These are phyloP conservation scores for Fusarium pseudograminearum DNA, from an alignment of 2,329 filamentous ascomycete species.

Conservation along the genomic window DNA sequence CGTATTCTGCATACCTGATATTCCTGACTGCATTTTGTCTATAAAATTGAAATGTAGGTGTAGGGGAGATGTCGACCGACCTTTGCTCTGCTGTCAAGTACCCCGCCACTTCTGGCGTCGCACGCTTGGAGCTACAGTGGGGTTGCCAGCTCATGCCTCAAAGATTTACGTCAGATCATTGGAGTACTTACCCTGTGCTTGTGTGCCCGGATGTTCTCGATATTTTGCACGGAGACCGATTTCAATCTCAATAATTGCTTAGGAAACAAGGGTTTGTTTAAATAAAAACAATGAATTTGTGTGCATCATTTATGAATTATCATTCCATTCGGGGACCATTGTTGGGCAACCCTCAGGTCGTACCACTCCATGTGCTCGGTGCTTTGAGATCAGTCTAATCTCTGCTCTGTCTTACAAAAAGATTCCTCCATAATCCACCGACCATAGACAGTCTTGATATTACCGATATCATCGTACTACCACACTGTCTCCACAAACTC, in stretches of 20 bases:
- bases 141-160: slow-evolving; percentile 30
- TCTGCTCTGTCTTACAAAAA: neutral
- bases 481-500: neutral
- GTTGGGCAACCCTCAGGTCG: neutral
- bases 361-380: neutral
- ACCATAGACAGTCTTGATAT: neutral
- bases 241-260: neutral
- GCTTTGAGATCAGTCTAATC: neutral
- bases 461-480: neutral
- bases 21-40: slow-evolving; percentile 78
- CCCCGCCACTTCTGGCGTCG: slow-evolving; percentile 44
- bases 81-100: slow-evolving; percentile 42
- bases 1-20: slow-evolving; percentile 69
- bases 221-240: neutral
- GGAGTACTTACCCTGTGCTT: slow-evolving; percentile 37
- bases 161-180: slow-evolving; percentile 13
- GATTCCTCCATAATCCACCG: neutral
- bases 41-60: slow-evolving; percentile 18
- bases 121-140: slow-evolving; percentile 38
- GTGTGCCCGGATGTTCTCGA: neutral
- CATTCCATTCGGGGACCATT: neutral
- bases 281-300: neutral
- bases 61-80: slow-evolving; percentile 28
- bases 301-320: neutral
- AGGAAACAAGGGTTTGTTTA: neutral